Evolutionary conservation across 2,329 filamentous ascomycete genomes (phyloP), one percentile per base, ranked within the genome.

Genomic region (Sporothrix inflata): DNA sequence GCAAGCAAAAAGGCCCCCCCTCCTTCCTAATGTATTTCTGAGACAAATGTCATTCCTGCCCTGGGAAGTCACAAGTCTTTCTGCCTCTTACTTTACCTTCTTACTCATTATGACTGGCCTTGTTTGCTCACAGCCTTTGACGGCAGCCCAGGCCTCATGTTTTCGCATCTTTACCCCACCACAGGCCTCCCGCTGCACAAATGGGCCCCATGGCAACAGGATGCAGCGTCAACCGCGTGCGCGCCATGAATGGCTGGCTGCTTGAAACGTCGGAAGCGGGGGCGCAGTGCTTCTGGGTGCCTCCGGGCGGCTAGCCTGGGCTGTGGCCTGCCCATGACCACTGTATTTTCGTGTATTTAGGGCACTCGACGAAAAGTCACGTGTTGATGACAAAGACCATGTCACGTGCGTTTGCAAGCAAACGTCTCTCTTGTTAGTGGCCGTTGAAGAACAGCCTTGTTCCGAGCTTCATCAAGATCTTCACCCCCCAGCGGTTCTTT

Each of bases 261-360:
- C 8, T 40, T 63, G 19, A 42, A 40, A 42, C 12, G 42, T 14
- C 19, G 27, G 45, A n/a, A 66, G 40, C 21, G 61, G 61, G 55
- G 65, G 24, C 24, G 21, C 45, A 38, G 21, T 51, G 27, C 16
- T n/a, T 51, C 19, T 34, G 8, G 42, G 45, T 45, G 19, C 19
- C 27, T 67, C 27, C 38, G 16, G 38, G 11, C 30, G 34, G 16
- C 57, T 65, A 19, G 40, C 24, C 19, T 47, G 40, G 40, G 21
- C 21, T n/a, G 1, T 16, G 21, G 57, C 34, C 57, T 42, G 34
- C 38, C n/a, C 14, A 42, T 19, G 21, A 45, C 45, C 45, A 30
- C 63, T 66, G 42, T 66, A 49, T 21, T 66, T 66, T 49, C 24
- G 5, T 12, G 24, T n/a, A 19, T 49, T 66, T 66, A 66, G 63